Evolutionary conservation across 2,329 filamentous ascomycete genomes (phyloP), one percentile per base, ranked within the genome.

Genomic region (Aspergillus pseudonomiae): DNA sequence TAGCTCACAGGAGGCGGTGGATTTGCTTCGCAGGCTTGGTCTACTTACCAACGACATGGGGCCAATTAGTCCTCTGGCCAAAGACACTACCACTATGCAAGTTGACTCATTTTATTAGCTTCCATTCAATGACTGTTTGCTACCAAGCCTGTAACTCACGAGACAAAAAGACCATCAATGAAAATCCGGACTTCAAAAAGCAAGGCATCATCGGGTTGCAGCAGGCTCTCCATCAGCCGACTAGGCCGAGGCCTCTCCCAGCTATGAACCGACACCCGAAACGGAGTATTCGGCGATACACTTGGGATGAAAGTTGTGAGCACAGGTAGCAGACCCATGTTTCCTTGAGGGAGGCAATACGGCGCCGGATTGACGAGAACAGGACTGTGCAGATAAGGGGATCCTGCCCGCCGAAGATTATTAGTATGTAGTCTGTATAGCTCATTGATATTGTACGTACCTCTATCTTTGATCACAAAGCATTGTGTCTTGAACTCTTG

Each of bases 401-500:
- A 84, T 61, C 88, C 87, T 86, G 59, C 19, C 10, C 30, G 1
- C n/a, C 21, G 32, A 3, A 24, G 21, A 45, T 62, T 28, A 24
- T 24, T 55, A 59, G 60, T 55, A 36, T 26, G 62, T 57, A 53
- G 12, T 43, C 48, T 26, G 59, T 55, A 65, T 59, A 45, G 16
- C 28, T 12, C 46, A 6, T 19, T 6, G 7, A 73, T 63, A 74
- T 52, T 59, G 65, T 50, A 76, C 74, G 61, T 65, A 80, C 80
- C 79, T 67, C 74, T 75, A 65, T 86, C 85, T 62, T 79, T 79
- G 41, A 89, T 85, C 36, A 90, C 87, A 74, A 91, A 90, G 75
- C 91, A 96, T 65, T 87, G 84, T 9, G 91, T 92, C 73, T 88
- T 89, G 83, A 95, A 96, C 78, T 96, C 93, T 76, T 92, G 91